A percentile compares a stretch with the other conserved stretches of the same genome.
phyloP scores from a whole-genome alignment of 345 rosid genomes.

The Alliaria petiolata region DNA sequence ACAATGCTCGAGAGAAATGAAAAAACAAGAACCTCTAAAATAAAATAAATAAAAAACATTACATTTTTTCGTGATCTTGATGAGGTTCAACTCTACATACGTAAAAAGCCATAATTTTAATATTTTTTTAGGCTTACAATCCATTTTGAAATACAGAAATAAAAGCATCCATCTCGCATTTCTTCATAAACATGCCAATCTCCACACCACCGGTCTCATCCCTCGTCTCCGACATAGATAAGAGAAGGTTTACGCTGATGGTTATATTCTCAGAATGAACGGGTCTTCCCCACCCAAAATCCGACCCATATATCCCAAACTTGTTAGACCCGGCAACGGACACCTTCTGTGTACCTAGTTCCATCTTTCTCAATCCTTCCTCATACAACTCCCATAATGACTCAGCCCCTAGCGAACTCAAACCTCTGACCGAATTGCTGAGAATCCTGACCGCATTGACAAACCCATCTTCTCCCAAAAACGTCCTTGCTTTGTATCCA shows the following conservation, averaged over 20 bases:
- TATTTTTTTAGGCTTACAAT: background rate
- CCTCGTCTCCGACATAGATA: background rate
- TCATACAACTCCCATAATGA: background rate
- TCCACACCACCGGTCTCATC: background rate
- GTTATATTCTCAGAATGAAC: background rate
- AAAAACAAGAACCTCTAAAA: too few relatives aligned
- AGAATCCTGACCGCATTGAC: background rate
- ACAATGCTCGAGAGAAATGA: too few relatives aligned
- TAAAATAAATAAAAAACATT: too few relatives aligned
- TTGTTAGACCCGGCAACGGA: background rate
- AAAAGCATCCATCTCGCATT: background rate
- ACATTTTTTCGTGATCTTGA: too few relatives aligned
- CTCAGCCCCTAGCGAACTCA: background rate
- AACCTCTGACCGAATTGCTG: background rate
- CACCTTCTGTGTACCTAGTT: background rate
- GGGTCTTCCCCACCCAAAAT: background rate
- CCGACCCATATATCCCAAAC: background rate
- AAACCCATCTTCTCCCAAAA: background rate
- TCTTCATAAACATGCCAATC: background rate
- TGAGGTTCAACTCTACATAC: too few relatives aligned
- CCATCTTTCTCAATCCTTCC: background rate
- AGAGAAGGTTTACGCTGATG: background rate
- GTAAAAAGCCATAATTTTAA: too few relatives aligned
- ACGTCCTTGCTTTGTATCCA: background rate
- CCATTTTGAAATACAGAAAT: background rate